Percentiles rank a stretch among this genome's conserved stretches.
Conservation (phyloP, 1,284 basidiomycete species). For the Apiotrichum akiyoshidainum region DNA sequence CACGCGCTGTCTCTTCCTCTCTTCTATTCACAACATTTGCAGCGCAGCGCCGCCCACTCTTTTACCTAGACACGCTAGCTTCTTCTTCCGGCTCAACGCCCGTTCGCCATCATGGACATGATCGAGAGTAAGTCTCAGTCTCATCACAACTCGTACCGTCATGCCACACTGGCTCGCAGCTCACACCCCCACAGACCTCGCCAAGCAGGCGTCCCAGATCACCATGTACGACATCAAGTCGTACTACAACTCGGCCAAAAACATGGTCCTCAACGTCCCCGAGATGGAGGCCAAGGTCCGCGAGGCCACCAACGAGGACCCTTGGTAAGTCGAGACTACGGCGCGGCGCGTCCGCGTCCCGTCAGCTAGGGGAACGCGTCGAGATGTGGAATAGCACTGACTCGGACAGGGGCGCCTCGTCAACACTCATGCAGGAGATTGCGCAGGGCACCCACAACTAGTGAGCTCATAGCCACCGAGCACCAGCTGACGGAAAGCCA, state of each 20-base stretch:
- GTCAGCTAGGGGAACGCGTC: no score
- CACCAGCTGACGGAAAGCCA: conserved; percentile 59
- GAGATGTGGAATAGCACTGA: neutral
- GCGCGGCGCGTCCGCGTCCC: neutral
- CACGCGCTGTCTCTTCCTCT: neutral
- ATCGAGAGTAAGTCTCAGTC: conserved; percentile 10
- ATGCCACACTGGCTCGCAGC: no score
- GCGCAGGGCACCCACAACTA: conserved; percentile 55
- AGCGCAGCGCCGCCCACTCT: no score
- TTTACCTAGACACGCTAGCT: no score
- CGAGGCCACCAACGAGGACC: conserved; percentile 97
- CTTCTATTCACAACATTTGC: no score
- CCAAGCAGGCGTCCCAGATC: conserved; percentile 50
- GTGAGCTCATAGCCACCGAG: conserved; percentile 14
- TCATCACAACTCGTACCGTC: no score
- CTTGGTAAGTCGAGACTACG: conserved; percentile 65
- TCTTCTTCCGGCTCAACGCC: neutral
- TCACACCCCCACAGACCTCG: conserved; percentile 33
- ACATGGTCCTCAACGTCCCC: conserved; percentile 68
- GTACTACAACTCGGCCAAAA: conserved; percentile 80
- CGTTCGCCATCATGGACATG: conserved; percentile 15
- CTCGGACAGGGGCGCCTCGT: conserved; percentile 81
- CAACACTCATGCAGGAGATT: conserved; percentile 98
- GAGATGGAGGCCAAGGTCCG: conserved; percentile 97
- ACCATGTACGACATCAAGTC: conserved; percentile 85